Evolutionary conservation across 1,284 basidiomycete genomes (phyloP).

Genomic region (Lentinula novae-zelandiae): DNA sequence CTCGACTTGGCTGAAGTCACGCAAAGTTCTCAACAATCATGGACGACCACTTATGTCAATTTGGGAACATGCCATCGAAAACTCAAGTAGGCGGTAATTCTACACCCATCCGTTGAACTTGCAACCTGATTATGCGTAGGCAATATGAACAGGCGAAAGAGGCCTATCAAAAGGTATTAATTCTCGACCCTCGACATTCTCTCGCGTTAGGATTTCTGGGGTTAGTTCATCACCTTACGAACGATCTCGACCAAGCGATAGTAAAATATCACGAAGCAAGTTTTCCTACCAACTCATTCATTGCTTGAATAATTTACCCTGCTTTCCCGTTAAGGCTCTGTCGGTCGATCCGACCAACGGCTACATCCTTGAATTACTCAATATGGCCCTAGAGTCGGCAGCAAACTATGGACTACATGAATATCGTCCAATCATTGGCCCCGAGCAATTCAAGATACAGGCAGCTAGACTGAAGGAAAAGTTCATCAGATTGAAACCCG

Average conservation of each 20-base stretch:
- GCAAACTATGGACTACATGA: constrained; percentile 18
- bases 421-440: constrained; percentile 26
- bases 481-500: constrained; percentile 17
- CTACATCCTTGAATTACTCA: constrained; percentile 81
- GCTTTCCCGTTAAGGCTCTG: constrained; percentile 51
- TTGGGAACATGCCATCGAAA: constrained; percentile 85
- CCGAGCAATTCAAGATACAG: constrained; percentile 29
- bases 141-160: constrained; percentile 65
- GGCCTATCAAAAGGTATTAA: constrained; percentile 73
- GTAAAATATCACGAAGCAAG: constrained; percentile 84
- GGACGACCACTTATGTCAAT: constrained; percentile 88
- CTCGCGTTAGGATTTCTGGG: constrained; percentile 82
- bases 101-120: background rate
- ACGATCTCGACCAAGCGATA: constrained; percentile 75
- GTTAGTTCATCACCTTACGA: constrained; percentile 75
- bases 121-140: constrained; percentile 33
- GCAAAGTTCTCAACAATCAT: constrained; percentile 79
- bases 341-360: constrained; percentile 85
- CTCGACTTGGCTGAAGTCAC: constrained; percentile 75
- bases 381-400: constrained; percentile 72
- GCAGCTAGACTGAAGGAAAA: constrained; percentile 33
- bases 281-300: background rate
- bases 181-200: constrained; percentile 76
- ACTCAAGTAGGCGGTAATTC: constrained; percentile 51
- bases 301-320: background rate